Percentiles rank a stretch among this genome's conserved stretches.
Conservation (phyloP, 1,139 yeast species). For the Pneumocystis wakefieldiae region DNA sequence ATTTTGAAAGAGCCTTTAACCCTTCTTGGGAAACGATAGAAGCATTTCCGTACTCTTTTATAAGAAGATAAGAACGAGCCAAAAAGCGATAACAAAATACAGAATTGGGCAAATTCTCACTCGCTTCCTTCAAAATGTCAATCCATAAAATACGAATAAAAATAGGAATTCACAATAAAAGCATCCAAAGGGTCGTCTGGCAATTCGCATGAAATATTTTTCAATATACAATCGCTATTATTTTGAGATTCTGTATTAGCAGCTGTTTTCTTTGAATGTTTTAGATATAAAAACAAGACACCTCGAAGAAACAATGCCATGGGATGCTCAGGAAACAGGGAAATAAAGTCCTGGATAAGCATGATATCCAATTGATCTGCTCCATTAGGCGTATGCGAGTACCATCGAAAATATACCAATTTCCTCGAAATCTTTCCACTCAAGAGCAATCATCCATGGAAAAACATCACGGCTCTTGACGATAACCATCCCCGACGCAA, state of each 20-base stretch:
- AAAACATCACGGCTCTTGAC: slow-evolving; percentile 44
- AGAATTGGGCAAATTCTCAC: slow-evolving; percentile 33
- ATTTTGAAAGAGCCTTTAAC: slow-evolving; percentile 30
- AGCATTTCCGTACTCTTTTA: slow-evolving; percentile 51
- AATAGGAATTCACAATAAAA: slow-evolving; percentile 14
- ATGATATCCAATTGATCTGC: slow-evolving; percentile 33
- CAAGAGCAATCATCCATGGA: slow-evolving; percentile 67
- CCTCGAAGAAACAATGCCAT: neutral
- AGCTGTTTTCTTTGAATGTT: neutral
- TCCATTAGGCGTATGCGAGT: neutral
- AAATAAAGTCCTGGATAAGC: slow-evolving; percentile 36
- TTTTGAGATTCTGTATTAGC: neutral
- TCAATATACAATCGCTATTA: neutral
- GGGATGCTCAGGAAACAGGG: slow-evolving; percentile 45
- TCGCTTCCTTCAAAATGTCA: slow-evolving; percentile 39
- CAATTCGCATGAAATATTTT: neutral
- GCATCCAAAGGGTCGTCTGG: slow-evolving; percentile 8
- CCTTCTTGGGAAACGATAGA: slow-evolving; percentile 49
- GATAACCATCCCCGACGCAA: slow-evolving; percentile 60
- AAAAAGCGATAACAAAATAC: slow-evolving; percentile 51
- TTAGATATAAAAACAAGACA: neutral
- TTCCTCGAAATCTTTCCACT: slow-evolving; percentile 49
- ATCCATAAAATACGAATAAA: slow-evolving; percentile 20
- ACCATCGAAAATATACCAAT: slow-evolving; percentile 20
- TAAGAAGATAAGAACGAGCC: slow-evolving; percentile 43